Base-by-base conservation (phyloP, 768 basidiomycete genomes). In the Pleurotus sapidus region DNA sequence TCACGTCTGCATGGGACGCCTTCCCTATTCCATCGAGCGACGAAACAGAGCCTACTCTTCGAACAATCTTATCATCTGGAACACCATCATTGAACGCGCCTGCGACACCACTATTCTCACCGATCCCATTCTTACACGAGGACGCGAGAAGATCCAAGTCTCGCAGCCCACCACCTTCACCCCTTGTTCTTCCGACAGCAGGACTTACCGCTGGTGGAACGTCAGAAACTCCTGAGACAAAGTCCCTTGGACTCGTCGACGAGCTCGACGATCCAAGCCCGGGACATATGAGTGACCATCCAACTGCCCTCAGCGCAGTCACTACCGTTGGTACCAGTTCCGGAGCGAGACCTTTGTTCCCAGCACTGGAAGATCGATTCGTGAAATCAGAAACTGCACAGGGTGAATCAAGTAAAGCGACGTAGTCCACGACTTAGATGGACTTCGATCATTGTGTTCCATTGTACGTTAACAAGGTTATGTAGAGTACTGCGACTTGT, bases 191-290 rank as follows among this genome's bases (percentile, higher is more conserved):
- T 34, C 68, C 70, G 25, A 68, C 76, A 1, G 72, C 73, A 20
- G 74, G 72, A 17, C 59, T 68, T 18, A 60, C 67, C 2, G 68
- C 70, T 12, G 69, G 64, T 45, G 65, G 61, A 12, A 63, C 61
- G 15, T 65, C 72, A n/a, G 77, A 75, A 55, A 61, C 73, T 38
- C 55, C 73, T 37, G 77, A 76, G 39, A 72, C 75, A 8, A 83
- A 81, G 65, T 84, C 75, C 4, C 72, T 93, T 5, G 91, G 92
- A 0, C 75, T 93, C 15, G 92, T 94, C 25, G 91, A 94, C 61
- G 91, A 93, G 70, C 72, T 93, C 61, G 92, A 93, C 63, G 89
- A 93, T 70, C 91, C 91, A 3, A 76, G 82, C 51, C 91, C 91
- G 12, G 91, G 90, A 18, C 91, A 93, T 69, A 76, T 93, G 78